phyloP scores from a whole-genome alignment of 345 rosid genomes.

The Melaleuca quinquenervia region DNA sequence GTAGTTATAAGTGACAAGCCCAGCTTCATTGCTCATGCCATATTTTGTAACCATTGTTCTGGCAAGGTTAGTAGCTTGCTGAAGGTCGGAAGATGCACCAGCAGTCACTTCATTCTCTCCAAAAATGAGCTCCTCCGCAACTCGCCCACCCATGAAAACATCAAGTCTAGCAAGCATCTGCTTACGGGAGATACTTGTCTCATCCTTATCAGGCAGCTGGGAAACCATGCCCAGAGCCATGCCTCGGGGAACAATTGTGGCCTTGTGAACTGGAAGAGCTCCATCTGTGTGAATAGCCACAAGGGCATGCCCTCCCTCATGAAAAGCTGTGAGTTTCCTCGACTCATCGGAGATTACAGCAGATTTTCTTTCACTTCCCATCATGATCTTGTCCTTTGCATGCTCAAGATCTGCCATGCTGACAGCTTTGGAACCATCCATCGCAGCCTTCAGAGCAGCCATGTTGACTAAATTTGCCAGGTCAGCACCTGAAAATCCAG shows the following conservation, averaged over 20 bases:
- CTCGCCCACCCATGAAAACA: conserved; percentile 94
- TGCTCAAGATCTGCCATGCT: conserved; percentile 84
- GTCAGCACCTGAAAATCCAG: conserved; percentile 98
- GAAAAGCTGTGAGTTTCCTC: conserved; percentile 71
- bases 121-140: conserved; percentile 91
- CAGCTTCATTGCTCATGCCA: conserved; percentile 90
- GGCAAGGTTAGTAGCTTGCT: conserved; percentile 77
- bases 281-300: conserved; percentile 89
- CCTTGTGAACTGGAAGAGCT: conserved; percentile 92
- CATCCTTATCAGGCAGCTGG: conserved; percentile 79
- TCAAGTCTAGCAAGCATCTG: conserved; percentile 97
- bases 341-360: conserved; percentile 85
- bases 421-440: conserved; percentile 91
- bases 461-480: conserved; percentile 79
- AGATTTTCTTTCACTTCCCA: conserved; percentile 97
- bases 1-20: conserved; percentile 64
- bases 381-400: conserved; percentile 89
- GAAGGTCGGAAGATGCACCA: conserved; percentile 79
- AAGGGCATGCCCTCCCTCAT: conserved; percentile 98
- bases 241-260: conserved; percentile 93
- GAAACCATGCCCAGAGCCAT: conserved; percentile 95
- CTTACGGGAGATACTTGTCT: conserved; percentile 57
- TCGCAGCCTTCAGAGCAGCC: conserved; percentile 94
- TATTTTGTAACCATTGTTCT: conserved; percentile 83
- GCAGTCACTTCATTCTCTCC: conserved; percentile 88